Evolutionary conservation across 495 filamentous ascomycete species (phyloP).

Genomic region (Xylaria intraflava): DNA sequence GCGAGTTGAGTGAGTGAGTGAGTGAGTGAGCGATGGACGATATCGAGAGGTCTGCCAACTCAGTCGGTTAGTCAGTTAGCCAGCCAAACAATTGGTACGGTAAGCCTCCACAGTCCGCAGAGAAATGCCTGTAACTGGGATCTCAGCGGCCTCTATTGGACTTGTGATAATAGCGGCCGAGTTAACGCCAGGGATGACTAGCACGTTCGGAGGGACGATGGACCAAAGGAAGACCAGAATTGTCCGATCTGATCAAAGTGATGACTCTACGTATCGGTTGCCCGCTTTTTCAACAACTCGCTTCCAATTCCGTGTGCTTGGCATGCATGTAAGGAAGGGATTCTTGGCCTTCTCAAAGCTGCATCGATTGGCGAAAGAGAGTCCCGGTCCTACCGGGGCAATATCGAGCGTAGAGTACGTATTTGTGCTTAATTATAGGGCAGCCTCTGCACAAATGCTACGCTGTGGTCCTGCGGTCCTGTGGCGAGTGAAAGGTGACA

Average conservation of each 20-base stretch:
- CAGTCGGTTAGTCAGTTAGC: not conserved
- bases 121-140: constrained; percentile 14
- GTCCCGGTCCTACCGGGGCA: constrained; percentile 21
- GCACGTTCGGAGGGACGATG: constrained; percentile 28
- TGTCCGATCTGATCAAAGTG: constrained; percentile 26
- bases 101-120: constrained; percentile 15
- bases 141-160: constrained; percentile 14
- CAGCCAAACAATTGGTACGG: constrained; percentile 6
- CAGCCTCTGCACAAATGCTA: constrained; percentile 16
- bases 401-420: constrained; percentile 23
- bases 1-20: constrained; percentile 1
- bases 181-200: constrained; percentile 21
- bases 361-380: constrained; percentile 25
- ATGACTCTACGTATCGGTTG: constrained; percentile 24
- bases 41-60: constrained; percentile 10
- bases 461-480: not conserved
- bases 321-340: constrained; percentile 27
- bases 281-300: constrained; percentile 19
- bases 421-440: constrained; percentile 30
- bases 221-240: constrained; percentile 30
- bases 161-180: constrained; percentile 20
- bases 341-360: constrained; percentile 22
- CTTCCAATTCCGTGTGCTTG: constrained; percentile 27
- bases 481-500: constrained; percentile 9
- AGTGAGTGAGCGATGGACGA: constrained; percentile 8